Conservation (phyloP, 305 asterid genomes). For the Fraxinus angustifolia region DNA sequence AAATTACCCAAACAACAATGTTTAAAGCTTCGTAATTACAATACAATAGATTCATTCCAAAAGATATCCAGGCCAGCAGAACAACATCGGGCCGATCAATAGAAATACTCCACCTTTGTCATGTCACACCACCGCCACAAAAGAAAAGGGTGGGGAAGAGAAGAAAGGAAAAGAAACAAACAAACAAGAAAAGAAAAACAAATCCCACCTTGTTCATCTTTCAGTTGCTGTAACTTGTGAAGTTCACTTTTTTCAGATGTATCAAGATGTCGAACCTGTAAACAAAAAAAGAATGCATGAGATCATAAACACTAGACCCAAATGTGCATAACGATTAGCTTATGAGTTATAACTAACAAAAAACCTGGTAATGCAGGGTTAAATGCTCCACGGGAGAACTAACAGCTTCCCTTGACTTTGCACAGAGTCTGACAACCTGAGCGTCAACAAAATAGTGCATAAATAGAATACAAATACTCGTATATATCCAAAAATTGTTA, state of each 20-base stretch:
- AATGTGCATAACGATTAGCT: slow-evolving; percentile 2
- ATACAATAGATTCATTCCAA: neutral
- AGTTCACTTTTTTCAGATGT: slow-evolving; percentile 98
- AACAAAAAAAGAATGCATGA: slow-evolving; percentile 12
- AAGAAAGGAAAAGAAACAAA: neutral
- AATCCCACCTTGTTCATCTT: slow-evolving; percentile 84
- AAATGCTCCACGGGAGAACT: slow-evolving; percentile 98
- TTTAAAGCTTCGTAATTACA: neutral
- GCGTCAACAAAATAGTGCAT: neutral
- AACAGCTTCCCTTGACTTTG: slow-evolving; percentile 99
- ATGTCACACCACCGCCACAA: neutral
- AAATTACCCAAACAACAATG: neutral
- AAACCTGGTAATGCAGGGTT: slow-evolving; percentile 95
- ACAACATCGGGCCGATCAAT: neutral
- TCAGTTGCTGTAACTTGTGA: slow-evolving; percentile 87
- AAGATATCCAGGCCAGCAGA: neutral
- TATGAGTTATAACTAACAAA: slow-evolving; percentile 7
- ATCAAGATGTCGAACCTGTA: slow-evolving; percentile 92
- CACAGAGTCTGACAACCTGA: slow-evolving; percentile 95
- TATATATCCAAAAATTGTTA: neutral
- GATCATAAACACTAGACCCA: neutral
- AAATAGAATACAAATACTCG: neutral
- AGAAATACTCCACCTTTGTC: neutral
- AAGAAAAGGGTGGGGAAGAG: neutral
- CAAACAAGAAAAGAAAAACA: neutral